phyloP scores from a whole-genome alignment of 305 asterid species.

The Fraxinus xanthoxyloides region DNA sequence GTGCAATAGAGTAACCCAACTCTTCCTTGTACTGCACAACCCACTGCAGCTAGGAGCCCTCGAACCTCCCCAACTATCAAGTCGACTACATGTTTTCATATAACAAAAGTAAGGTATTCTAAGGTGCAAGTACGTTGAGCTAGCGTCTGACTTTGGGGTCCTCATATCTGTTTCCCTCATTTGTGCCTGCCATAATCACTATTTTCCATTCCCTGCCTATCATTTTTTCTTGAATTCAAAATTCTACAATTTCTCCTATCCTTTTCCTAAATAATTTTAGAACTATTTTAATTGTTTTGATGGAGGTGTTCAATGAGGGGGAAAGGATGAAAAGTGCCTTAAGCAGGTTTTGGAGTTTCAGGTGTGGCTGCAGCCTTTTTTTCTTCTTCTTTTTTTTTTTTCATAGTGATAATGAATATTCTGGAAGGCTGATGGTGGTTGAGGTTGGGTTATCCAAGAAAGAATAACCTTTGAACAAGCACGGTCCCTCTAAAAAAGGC shows the following conservation, averaged over 20 bases:
- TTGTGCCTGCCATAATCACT: background rate
- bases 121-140: background rate
- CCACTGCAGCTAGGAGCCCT: background rate
- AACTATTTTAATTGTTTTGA: background rate
- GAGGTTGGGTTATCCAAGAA: background rate
- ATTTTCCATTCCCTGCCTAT: background rate
- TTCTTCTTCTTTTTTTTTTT: too few relatives aligned
- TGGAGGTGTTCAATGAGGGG: background rate
- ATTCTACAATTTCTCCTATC: background rate
- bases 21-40: background rate
- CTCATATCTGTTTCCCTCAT: background rate
- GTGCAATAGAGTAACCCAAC: background rate
- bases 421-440: background rate
- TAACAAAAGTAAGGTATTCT: background rate
- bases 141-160: background rate
- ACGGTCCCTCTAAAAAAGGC: background rate
- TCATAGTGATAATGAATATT: background rate
- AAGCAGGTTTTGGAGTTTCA: background rate
- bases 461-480: background rate
- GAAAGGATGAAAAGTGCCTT: background rate
- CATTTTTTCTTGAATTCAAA: background rate
- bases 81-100: background rate
- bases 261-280: background rate
- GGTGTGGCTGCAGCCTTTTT: background rate
- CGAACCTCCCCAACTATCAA: background rate